Evolutionary conservation across 2,329 filamentous ascomycete species (phyloP).

Genomic region (Xylariomycetidae sp.): DNA sequence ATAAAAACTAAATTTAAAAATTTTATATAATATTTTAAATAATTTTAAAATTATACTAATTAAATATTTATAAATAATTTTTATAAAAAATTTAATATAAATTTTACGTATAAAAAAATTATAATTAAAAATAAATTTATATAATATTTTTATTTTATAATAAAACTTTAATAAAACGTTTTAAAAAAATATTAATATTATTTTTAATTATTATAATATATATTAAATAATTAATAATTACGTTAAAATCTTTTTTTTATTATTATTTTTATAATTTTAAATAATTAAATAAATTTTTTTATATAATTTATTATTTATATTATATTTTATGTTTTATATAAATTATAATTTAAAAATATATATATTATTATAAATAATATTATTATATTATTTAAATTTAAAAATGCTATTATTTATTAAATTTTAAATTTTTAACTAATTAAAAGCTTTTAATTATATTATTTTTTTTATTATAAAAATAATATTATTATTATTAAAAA

Average conservation of each 20-base stretch:
- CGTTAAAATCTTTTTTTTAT: not conserved
- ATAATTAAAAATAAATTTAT: not conserved
- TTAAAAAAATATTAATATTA: conserved; percentile 1
- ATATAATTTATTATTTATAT: not conserved
- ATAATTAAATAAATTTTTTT: not conserved
- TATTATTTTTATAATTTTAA: not conserved
- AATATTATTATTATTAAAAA: not conserved
- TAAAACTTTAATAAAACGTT: not conserved
- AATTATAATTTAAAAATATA: too few relatives aligned
- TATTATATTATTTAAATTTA: not conserved
- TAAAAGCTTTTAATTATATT: not conserved
- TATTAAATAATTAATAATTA: not conserved
- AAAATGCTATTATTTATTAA: not conserved
- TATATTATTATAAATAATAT: not conserved
- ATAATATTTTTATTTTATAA: not conserved
- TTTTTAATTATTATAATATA: not conserved
- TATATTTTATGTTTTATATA: not conserved
- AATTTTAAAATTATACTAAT: not conserved
- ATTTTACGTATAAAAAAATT: not conserved
- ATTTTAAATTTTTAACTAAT: not conserved
- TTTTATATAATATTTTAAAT: not conserved
- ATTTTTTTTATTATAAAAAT: not conserved
- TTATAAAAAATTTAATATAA: not conserved
- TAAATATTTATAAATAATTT: not conserved
- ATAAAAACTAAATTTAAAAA: not conserved